A percentile compares a stretch with the other conserved stretches of the same genome.
Evolutionary conservation across 768 basidiomycete genomes (phyloP).

Genomic region (Termitomyces sp.): DNA sequence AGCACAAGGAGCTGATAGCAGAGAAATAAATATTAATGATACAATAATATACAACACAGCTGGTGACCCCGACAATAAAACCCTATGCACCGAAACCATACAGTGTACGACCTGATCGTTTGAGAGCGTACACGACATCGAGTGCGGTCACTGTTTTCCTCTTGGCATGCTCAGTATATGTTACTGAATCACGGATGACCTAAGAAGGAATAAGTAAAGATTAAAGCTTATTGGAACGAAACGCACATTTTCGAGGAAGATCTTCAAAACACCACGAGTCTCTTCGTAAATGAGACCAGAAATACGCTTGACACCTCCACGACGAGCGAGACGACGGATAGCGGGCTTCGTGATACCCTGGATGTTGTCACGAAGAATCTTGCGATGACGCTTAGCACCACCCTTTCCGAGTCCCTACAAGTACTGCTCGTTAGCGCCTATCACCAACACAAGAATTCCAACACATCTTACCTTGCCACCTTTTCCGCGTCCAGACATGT

Average conservation of each 20-base stretch:
- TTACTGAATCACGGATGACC: constrained; percentile 95
- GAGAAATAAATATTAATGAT: constrained; percentile 17
- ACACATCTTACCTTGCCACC: constrained; percentile 1
- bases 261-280: constrained; percentile 8
- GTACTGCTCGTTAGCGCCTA: not conserved
- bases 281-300: constrained; percentile 5
- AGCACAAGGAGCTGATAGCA: not conserved
- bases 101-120: constrained; percentile 83
- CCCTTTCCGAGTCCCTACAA: constrained; percentile 4
- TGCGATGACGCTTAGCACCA: constrained; percentile 9
- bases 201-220: constrained; percentile 26
- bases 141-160: constrained; percentile 93
- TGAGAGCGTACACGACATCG: constrained; percentile 86
- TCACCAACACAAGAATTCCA: no score
- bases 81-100: constrained; percentile 88
- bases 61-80: constrained; percentile 1
- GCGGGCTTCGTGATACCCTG: constrained; percentile 7
- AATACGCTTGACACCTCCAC: constrained; percentile 6
- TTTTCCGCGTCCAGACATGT: constrained; percentile 8
- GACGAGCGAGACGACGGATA: constrained; percentile 5
- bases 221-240: no score
- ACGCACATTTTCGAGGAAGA: constrained; percentile 5
- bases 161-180: constrained; percentile 92
- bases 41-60: constrained; percentile 20
- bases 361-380: constrained; percentile 8